These are phyloP conservation scores for Neoboletus subvelutipes DNA, from an alignment of 768 basidiomycete species.

Conservation along the genomic window DNA sequence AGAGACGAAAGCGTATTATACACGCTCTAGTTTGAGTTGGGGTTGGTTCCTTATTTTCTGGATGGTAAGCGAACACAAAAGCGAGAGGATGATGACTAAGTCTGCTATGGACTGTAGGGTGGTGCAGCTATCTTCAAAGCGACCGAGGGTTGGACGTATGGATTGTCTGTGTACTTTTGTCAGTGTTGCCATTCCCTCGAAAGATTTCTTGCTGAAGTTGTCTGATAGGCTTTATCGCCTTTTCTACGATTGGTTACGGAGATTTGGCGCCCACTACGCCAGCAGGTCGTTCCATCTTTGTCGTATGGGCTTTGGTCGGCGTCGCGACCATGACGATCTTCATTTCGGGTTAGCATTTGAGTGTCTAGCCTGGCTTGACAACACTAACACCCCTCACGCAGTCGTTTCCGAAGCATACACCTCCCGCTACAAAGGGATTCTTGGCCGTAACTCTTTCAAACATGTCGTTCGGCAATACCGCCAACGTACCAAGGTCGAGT, in stretches of 20 bases:
- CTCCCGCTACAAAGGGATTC: slow-evolving; percentile 56
- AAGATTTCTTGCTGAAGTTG: not conserved
- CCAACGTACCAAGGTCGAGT: slow-evolving; percentile 22
- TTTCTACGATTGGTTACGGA: slow-evolving; percentile 74
- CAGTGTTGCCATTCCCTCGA: slow-evolving; percentile 19
- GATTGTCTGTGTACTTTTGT: slow-evolving; percentile 72
- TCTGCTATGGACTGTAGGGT: slow-evolving; percentile 40
- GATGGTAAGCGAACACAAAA: slow-evolving; percentile 45
- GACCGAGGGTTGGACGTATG: slow-evolving; percentile 72
- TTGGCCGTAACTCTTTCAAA: slow-evolving; percentile 47
- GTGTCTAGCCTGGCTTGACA: not conserved
- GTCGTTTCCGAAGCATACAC: slow-evolving; percentile 69
- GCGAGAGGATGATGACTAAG: not conserved
- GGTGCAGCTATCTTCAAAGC: slow-evolving; percentile 65
- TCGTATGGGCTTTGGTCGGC: slow-evolving; percentile 76
- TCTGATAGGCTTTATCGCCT: slow-evolving; percentile 61
- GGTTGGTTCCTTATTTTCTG: slow-evolving; percentile 73
- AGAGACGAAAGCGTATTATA: slow-evolving; percentile 55
- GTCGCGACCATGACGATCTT: slow-evolving; percentile 76
- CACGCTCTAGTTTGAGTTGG: slow-evolving; percentile 58
- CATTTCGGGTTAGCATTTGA: slow-evolving; percentile 54
- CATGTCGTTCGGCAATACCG: slow-evolving; percentile 48
- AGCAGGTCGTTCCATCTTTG: slow-evolving; percentile 72
- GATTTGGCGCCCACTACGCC: slow-evolving; percentile 62
- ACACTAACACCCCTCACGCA: slow-evolving; percentile 22